These are phyloP conservation scores for Ceratobasidium papillatum DNA, from an alignment of 1,284 basidiomycete genomes.

Conservation along the genomic window DNA sequence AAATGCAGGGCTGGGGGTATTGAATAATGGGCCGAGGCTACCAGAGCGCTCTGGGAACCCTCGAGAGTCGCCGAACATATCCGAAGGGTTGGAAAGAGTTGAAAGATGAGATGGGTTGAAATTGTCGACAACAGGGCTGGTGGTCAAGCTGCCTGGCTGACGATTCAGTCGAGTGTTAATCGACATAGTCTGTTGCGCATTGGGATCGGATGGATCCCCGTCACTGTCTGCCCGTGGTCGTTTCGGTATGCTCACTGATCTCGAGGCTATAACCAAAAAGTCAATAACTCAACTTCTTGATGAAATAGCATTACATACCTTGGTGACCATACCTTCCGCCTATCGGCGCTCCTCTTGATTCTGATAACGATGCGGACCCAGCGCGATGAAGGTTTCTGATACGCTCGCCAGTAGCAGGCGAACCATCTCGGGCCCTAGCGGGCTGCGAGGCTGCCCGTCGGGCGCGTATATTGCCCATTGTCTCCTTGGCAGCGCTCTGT, in stretches of 20 bases:
- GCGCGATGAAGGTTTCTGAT: constrained; percentile 18
- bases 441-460: constrained; percentile 1
- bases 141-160: neutral
- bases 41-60: neutral
- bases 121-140: constrained; percentile 27
- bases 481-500: constrained; percentile 51
- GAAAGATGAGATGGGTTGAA: constrained; percentile 25
- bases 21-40: constrained; percentile 16
- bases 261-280: constrained; percentile 13
- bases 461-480: constrained; percentile 25
- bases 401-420: constrained; percentile 9
- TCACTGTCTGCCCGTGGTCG: constrained; percentile 29
- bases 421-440: constrained; percentile 16
- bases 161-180: neutral
- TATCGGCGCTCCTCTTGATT: constrained; percentile 3
- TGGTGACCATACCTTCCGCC: constrained; percentile 13
- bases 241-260: constrained; percentile 29
- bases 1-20: constrained; percentile 25
- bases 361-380: constrained; percentile 31
- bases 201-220: constrained; percentile 8
- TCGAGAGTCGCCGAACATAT: constrained; percentile 13
- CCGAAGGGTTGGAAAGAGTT: constrained; percentile 7
- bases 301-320: constrained; percentile 12
- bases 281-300: neutral
- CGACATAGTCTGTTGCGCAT: neutral